These are phyloP conservation scores for Gentiana straminea DNA, from an alignment of 257 asterid species.

Conservation along the genomic window DNA sequence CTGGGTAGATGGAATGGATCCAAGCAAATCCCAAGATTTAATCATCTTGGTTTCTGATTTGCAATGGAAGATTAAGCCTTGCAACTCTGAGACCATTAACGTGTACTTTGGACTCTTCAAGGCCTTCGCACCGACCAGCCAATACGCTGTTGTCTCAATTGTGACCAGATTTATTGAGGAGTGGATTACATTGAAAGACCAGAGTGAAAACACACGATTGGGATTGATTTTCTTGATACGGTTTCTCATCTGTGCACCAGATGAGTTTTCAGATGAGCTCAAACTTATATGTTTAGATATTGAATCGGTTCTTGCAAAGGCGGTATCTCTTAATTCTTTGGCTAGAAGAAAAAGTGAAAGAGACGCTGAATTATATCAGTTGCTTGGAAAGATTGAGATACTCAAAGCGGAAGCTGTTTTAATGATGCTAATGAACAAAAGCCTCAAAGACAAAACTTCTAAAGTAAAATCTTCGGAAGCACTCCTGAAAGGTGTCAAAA, in stretches of 20 bases:
- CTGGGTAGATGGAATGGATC: neutral
- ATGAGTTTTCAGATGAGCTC: neutral
- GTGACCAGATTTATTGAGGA: neutral
- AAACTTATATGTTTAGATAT: neutral
- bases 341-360: neutral
- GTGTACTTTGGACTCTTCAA: neutral
- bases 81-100: neutral
- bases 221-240: neutral
- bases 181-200: neutral
- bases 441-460: too few relatives aligned
- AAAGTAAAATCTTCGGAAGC: neutral
- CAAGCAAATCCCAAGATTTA: neutral
- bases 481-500: neutral
- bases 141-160: too few relatives aligned
- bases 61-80: neutral
- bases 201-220: too few relatives aligned
- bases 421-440: too few relatives aligned
- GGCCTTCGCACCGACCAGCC: neutral
- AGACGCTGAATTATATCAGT: too few relatives aligned
- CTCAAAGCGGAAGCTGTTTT: too few relatives aligned
- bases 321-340: too few relatives aligned
- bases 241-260: neutral
- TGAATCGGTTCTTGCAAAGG: neutral
- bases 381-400: neutral
- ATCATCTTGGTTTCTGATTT: neutral